A percentile compares a stretch with the other conserved stretches of the same genome.
These are phyloP conservation scores for Takakia lepidozioides DNA, from an alignment of 225 moss, liverwort and hornwort genomes.

Conservation along the genomic window DNA sequence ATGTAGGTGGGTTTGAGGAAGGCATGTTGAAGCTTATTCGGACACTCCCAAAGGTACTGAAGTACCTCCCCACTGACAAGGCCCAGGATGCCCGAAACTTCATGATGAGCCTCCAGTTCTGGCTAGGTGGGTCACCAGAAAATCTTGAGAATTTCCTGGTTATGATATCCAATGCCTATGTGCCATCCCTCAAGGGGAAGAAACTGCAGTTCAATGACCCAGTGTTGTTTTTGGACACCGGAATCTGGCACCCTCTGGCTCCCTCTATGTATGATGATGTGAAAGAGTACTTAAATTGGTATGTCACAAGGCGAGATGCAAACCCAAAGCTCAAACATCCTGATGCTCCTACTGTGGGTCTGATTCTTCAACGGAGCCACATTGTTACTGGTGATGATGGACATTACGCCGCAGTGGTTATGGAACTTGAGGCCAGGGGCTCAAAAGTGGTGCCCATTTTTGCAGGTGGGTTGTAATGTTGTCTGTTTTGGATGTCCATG, in stretches of 20 bases:
- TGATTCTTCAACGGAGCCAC: constrained; percentile 89
- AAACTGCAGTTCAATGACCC: constrained; percentile 65
- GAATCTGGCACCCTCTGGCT: constrained; percentile 98
- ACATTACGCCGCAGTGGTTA: constrained; percentile 89
- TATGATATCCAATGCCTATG: constrained; percentile 87
- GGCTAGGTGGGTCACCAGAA: constrained; percentile 97
- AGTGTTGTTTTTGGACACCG: constrained; percentile 73
- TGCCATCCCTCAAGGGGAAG: constrained; percentile 45
- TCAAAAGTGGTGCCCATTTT: constrained; percentile 96
- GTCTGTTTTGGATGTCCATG: too few relatives aligned
- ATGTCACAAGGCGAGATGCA: constrained; percentile 72
- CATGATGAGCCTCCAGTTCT: constrained; percentile 98
- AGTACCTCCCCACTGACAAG: constrained; percentile 87
- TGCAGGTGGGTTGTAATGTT: constrained; percentile 45
- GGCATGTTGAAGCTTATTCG: constrained; percentile 96
- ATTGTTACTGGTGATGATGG: constrained; percentile 98
- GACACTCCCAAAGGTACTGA: constrained; percentile 83
- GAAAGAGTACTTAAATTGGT: constrained; percentile 97
- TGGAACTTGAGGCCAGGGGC: constrained; percentile 98
- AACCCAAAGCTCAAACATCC: constrained; percentile 69
- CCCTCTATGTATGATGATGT: constrained; percentile 95
- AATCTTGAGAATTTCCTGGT: constrained; percentile 93
- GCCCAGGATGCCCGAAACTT: constrained; percentile 94
- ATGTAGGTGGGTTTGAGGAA: constrained; percentile 93
- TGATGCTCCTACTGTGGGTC: constrained; percentile 59